Percentiles rank a stretch among this genome's conserved stretches.
These are phyloP conservation scores for Ophiostoma piceae DNA, from an alignment of 2,329 filamentous ascomycete species.

Conservation along the genomic window DNA sequence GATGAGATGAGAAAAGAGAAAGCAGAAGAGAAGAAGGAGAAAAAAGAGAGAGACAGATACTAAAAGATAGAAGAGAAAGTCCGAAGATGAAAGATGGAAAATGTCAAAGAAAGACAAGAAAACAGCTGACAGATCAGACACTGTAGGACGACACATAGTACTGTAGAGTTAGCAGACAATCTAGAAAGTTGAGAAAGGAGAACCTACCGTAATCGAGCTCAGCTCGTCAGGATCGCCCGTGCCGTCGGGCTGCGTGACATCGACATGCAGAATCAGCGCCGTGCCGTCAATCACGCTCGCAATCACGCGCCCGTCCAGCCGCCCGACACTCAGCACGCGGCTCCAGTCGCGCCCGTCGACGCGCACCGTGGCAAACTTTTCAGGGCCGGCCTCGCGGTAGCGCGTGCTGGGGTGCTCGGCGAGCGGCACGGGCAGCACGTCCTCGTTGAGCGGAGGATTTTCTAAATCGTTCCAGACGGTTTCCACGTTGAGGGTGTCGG, in stretches of 20 bases:
- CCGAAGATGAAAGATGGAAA: no score
- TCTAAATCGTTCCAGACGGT: slow-evolving; percentile 80
- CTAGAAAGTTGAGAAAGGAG: background rate
- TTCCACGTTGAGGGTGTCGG: slow-evolving; percentile 78
- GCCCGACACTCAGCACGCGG: slow-evolving; percentile 83
- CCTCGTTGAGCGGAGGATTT: slow-evolving; percentile 82
- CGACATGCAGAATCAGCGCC: slow-evolving; percentile 77
- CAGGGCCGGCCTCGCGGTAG: slow-evolving; percentile 70
- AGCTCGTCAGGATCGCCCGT: slow-evolving; percentile 52
- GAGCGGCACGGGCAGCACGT: slow-evolving; percentile 64
- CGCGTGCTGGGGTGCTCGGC: slow-evolving; percentile 75
- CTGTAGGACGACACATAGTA: slow-evolving; percentile 41
- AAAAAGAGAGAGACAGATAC: background rate
- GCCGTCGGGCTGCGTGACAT: slow-evolving; percentile 66
- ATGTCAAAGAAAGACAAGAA: background rate
- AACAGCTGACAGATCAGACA: slow-evolving; percentile 28
- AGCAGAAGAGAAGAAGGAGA: background rate
- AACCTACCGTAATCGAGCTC: slow-evolving; percentile 67
- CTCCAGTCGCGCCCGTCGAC: slow-evolving; percentile 96
- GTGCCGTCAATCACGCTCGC: slow-evolving; percentile 82
- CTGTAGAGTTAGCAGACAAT: slow-evolving; percentile 25
- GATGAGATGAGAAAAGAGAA: background rate
- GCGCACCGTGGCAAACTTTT: slow-evolving; percentile 80
- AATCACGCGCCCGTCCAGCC: slow-evolving; percentile 84
- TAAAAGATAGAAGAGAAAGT: no score